These are phyloP conservation scores for Arachnopeziza araneosa DNA, from an alignment of 2,329 filamentous ascomycete species.

Conservation along the genomic window DNA sequence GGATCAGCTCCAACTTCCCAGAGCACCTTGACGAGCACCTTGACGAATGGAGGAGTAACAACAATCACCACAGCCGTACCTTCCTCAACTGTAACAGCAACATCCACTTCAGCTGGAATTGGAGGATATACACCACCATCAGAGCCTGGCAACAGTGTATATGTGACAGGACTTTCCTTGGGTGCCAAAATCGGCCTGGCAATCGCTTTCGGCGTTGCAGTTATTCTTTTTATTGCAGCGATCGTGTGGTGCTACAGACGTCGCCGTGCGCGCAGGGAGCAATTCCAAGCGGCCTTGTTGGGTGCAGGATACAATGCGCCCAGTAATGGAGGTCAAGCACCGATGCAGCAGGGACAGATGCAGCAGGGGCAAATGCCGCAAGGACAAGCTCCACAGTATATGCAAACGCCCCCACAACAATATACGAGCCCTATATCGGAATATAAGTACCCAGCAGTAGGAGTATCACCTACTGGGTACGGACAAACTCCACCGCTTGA, in stretches of 20 bases:
- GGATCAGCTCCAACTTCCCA: background rate
- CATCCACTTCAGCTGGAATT: background rate
- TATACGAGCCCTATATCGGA: background rate
- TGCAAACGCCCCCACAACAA: background rate
- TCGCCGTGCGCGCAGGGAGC: background rate
- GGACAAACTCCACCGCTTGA: background rate
- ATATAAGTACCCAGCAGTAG: background rate
- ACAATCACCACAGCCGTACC: background rate
- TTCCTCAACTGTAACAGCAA: background rate
- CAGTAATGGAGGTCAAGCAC: background rate
- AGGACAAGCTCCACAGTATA: background rate
- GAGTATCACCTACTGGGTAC: background rate
- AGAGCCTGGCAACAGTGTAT: background rate
- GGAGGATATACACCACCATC: background rate
- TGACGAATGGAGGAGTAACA: background rate
- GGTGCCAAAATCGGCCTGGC: background rate
- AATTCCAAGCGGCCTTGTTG: background rate
- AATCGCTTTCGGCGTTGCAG: background rate
- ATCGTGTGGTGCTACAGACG: background rate
- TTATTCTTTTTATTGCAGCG: background rate
- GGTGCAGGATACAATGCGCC: background rate
- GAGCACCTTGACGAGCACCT: background rate
- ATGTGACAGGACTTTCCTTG: background rate
- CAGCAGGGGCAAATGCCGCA: background rate
- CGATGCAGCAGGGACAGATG: background rate